phyloP scores from a whole-genome alignment of 2,329 filamentous ascomycete species.

The Penicillium sclerotigenum region DNA sequence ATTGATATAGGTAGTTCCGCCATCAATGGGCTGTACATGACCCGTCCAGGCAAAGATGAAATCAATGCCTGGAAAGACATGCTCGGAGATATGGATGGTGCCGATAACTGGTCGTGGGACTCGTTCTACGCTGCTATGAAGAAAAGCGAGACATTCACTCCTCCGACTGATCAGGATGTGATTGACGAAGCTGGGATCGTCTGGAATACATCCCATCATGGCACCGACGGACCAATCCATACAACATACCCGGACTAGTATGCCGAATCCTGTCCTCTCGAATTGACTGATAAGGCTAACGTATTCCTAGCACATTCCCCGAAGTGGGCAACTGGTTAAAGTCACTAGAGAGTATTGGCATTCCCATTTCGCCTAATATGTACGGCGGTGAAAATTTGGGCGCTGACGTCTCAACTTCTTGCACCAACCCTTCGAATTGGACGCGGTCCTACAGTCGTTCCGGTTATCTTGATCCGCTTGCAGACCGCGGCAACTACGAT shows the following conservation, averaged over 20 bases:
- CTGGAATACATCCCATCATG: slow-evolving; percentile 24
- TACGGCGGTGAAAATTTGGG: slow-evolving; percentile 34
- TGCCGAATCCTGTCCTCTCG: neutral
- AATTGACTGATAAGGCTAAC: slow-evolving; percentile 6
- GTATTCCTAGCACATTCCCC: slow-evolving; percentile 25
- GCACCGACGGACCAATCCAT: slow-evolving; percentile 26
- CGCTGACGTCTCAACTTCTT: slow-evolving; percentile 34
- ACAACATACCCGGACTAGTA: slow-evolving; percentile 29
- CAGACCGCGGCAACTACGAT: slow-evolving; percentile 33
- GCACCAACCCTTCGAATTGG: slow-evolving; percentile 37
- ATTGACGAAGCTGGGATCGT: slow-evolving; percentile 23
- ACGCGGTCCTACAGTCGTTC: slow-evolving; percentile 37
- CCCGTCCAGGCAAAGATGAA: slow-evolving; percentile 33
- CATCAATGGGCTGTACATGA: slow-evolving; percentile 38
- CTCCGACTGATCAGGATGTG: slow-evolving; percentile 17
- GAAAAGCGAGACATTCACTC: slow-evolving; percentile 28
- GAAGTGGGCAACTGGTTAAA: slow-evolving; percentile 28
- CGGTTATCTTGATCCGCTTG: slow-evolving; percentile 36
- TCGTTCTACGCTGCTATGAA: slow-evolving; percentile 37
- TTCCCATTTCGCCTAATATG: slow-evolving; percentile 28
- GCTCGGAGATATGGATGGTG: slow-evolving; percentile 35
- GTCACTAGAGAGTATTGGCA: slow-evolving; percentile 24
- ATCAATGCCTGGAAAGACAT: slow-evolving; percentile 35
- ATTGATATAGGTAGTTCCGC: slow-evolving; percentile 31
- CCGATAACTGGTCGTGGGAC: slow-evolving; percentile 36